Conservation (phyloP, 805 yeast genomes). For the Metschnikowia noctiluminum region DNA sequence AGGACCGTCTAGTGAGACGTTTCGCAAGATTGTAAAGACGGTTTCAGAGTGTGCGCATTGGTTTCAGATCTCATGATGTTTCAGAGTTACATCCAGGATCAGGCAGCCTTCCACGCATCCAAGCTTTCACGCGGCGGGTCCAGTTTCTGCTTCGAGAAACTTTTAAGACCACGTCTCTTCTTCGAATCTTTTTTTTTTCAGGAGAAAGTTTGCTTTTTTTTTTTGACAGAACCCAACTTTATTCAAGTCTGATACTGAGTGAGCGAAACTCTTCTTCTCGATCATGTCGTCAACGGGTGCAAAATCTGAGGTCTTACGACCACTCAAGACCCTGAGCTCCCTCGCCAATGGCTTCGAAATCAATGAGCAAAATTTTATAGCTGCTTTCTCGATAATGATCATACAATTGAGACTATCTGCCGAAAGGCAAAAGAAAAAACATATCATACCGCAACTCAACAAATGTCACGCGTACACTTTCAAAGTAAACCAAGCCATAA, state of each 20-base stretch:
- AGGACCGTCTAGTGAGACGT: constrained; percentile 8
- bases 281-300: constrained; percentile 7
- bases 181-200: neutral
- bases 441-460: constrained; percentile 22
- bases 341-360: constrained; percentile 20
- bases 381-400: constrained; percentile 52
- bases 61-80: constrained; percentile 8
- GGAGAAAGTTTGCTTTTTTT: too few species aligned
- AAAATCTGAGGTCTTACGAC: constrained; percentile 1
- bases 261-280: too few species aligned
- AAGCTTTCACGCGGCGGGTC: constrained; percentile 3
- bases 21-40: constrained; percentile 12
- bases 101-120: constrained; percentile 3
- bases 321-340: neutral
- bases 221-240: too few species aligned
- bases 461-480: constrained; percentile 53
- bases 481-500: constrained; percentile 47
- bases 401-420: constrained; percentile 33
- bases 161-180: neutral
- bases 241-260: too few species aligned
- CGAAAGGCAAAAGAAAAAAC: constrained; percentile 13
- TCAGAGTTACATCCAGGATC: constrained; percentile 5
- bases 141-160: neutral
- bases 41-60: constrained; percentile 7
- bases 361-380: constrained; percentile 54